phyloP scores from a whole-genome alignment of 768 basidiomycete genomes.

The Pisolithus tinctorius region DNA sequence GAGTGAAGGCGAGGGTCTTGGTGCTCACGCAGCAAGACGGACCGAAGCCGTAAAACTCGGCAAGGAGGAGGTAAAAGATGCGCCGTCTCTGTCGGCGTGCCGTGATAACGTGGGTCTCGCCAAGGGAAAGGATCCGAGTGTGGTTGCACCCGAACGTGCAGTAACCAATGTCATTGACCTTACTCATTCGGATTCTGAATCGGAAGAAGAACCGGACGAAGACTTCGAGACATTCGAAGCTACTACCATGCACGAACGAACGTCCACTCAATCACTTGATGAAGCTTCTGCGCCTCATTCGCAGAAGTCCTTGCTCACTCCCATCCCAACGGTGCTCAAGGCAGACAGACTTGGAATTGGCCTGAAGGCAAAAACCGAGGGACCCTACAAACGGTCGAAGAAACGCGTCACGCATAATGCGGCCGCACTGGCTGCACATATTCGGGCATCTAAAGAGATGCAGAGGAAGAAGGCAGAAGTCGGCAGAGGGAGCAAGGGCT shows the following conservation, averaged over 20 bases:
- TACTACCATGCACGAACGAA: background rate
- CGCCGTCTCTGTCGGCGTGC: background rate
- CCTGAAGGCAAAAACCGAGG: constrained; percentile 67
- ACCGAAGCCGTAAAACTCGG: background rate
- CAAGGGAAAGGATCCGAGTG: background rate
- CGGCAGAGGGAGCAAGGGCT: constrained; percentile 58
- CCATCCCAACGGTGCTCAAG: constrained; percentile 70
- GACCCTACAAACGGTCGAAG: constrained; percentile 56
- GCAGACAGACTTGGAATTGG: constrained; percentile 79
- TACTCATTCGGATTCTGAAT: constrained; percentile 44
- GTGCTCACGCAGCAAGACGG: constrained; percentile 34
- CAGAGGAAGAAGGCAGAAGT: constrained; percentile 42
- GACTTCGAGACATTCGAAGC: constrained; percentile 7
- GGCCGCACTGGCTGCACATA: constrained; percentile 59
- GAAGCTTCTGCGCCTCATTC: constrained; percentile 19
- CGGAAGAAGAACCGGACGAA: constrained; percentile 8
- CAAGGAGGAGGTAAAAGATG: background rate
- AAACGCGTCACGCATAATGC: constrained; percentile 68
- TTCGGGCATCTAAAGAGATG: constrained; percentile 47
- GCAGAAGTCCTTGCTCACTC: constrained; percentile 64
- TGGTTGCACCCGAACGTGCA: background rate
- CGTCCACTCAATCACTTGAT: background rate
- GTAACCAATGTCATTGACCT: constrained; percentile 49
- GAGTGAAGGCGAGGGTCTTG: constrained; percentile 76
- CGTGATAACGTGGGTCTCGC: background rate